These are phyloP conservation scores for Lagenaria siceraria DNA, from an alignment of 306 rosid species.

Conservation along the genomic window DNA sequence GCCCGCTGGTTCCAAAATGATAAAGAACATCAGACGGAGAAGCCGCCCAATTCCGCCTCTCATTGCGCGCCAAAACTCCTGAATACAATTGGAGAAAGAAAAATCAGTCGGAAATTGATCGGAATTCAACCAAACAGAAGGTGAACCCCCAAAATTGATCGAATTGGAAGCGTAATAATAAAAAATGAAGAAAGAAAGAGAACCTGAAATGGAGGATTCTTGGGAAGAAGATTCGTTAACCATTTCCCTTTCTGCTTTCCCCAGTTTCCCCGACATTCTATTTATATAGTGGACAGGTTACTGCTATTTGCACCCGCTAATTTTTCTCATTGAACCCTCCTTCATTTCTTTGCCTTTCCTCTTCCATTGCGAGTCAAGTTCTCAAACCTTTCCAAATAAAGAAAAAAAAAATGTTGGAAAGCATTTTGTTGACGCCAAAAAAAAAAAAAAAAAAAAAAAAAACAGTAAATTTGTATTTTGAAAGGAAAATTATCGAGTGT, in stretches of 20 bases:
- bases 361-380: no score
- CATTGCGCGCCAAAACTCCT: slow-evolving; percentile 25
- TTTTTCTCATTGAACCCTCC: no score
- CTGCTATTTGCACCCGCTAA: background rate
- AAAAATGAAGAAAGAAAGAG: background rate
- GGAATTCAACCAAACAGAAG: background rate
- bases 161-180: background rate
- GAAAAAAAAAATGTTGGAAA: no score
- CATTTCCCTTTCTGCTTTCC: slow-evolving; percentile 8
- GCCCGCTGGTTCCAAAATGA: slow-evolving; percentile 76
- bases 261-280: background rate
- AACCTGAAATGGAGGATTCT: slow-evolving; percentile 31
- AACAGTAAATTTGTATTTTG: no score
- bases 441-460: no score
- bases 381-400: no score
- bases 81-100: background rate
- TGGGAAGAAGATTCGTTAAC: slow-evolving; percentile 24
- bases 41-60: slow-evolving; percentile 42
- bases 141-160: no score
- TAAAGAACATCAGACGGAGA: slow-evolving; percentile 45
- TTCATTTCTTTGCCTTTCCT: no score
- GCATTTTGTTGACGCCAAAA: no score
- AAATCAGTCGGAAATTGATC: background rate
- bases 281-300: background rate
- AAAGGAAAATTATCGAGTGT: no score